phyloP scores from a whole-genome alignment of 345 rosid species.

The Punica granatum region DNA sequence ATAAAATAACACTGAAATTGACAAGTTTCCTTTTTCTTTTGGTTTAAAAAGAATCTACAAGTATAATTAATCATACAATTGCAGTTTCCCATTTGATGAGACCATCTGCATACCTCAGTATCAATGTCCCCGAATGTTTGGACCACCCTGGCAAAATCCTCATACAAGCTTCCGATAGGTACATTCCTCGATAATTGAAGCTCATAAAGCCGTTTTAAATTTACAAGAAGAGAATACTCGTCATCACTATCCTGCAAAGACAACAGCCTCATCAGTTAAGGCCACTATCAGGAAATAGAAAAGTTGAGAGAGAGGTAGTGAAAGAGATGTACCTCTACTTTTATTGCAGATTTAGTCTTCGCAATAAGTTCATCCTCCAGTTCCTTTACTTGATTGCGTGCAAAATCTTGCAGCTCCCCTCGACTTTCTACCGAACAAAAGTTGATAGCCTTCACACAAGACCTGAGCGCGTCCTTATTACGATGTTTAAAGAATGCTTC shows the following conservation, averaged over 20 bases:
- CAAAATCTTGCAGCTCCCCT: constrained; percentile 95
- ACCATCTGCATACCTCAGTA: constrained; percentile 49
- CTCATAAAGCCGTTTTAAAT: constrained; percentile 90
- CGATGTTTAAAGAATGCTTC: constrained; percentile 94
- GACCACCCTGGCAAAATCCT: constrained; percentile 54
- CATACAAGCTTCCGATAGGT: constrained; percentile 54
- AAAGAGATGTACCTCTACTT: constrained; percentile 42
- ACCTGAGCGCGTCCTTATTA: constrained; percentile 83
- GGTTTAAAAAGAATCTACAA: not conserved
- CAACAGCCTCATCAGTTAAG: constrained; percentile 19
- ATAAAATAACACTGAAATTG: too few relatives aligned
- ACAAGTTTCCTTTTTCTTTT: not conserved
- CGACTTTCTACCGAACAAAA: constrained; percentile 74
- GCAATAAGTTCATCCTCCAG: constrained; percentile 86
- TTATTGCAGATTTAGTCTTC: constrained; percentile 72
- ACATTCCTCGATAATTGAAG: constrained; percentile 76
- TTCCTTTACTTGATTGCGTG: constrained; percentile 68
- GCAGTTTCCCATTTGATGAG: not conserved
- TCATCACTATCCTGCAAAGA: constrained; percentile 79
- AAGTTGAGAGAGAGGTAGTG: constrained; percentile 10
- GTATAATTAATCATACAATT: too few relatives aligned
- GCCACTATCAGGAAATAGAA: constrained; percentile 8
- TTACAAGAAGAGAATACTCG: constrained; percentile 91
- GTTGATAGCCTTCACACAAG: constrained; percentile 84
- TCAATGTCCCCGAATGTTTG: constrained; percentile 56